Evolutionary conservation across 352 stramenopile genomes (phyloP).

Genomic region (Phytophthora tentaculata): DNA sequence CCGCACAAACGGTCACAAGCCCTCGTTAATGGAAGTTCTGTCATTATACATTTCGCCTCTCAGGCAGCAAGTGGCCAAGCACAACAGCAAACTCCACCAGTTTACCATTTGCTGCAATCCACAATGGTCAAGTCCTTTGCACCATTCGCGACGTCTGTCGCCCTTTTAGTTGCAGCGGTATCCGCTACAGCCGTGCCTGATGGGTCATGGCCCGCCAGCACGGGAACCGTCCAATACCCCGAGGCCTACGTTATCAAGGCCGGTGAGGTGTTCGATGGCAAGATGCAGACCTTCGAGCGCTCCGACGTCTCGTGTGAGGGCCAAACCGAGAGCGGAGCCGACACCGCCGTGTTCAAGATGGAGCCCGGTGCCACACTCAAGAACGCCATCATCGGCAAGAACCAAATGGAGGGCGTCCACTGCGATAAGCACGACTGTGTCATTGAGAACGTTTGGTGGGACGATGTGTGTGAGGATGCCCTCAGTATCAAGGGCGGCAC

Average conservation of each 20-base stretch:
- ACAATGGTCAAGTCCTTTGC: neutral
- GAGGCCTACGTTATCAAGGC: neutral
- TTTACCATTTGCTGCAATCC: neutral
- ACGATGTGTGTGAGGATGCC: neutral
- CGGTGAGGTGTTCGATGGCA: neutral
- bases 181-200: neutral
- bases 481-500: neutral
- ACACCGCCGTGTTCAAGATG: neutral
- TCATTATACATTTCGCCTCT: neutral
- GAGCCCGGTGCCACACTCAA: neutral
- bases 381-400: neutral
- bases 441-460: neutral
- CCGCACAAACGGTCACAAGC: conserved; percentile 13
- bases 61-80: neutral
- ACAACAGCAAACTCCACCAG: too few relatives aligned
- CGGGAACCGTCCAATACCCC: neutral
- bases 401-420: neutral
- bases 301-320: neutral
- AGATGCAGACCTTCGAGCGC: neutral
- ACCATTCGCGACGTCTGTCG: neutral
- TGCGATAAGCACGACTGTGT: neutral
- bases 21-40: neutral
- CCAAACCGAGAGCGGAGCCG: neutral
- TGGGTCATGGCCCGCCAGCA: neutral
- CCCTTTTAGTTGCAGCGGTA: neutral